Conservation (phyloP, 371 early-diverging fungal species). For the Rhizopus delemar region DNA sequence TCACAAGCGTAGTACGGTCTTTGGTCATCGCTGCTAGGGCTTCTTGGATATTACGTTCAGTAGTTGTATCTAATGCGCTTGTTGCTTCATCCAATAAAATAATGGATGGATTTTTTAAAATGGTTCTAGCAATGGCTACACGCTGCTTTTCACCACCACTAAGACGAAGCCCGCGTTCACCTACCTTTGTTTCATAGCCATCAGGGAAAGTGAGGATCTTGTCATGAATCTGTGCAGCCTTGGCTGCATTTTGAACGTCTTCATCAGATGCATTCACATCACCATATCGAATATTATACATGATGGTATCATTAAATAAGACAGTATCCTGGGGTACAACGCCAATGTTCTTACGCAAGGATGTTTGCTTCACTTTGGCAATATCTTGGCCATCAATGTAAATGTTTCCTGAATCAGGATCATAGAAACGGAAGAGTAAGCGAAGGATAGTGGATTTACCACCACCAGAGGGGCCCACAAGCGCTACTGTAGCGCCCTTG, state of each 20-base stretch:
- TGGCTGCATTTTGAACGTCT: slow-evolving; percentile 74
- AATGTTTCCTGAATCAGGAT: slow-evolving; percentile 79
- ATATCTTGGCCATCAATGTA: slow-evolving; percentile 90
- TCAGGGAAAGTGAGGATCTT: slow-evolving; percentile 70
- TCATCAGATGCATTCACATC: slow-evolving; percentile 62
- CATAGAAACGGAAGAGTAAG: slow-evolving; percentile 89
- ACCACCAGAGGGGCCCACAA: slow-evolving; percentile 91
- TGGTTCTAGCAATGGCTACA: slow-evolving; percentile 85
- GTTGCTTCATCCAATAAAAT: slow-evolving; percentile 81
- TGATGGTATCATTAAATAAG: slow-evolving; percentile 81
- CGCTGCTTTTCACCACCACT: slow-evolving; percentile 89
- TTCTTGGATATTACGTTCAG: slow-evolving; percentile 82
- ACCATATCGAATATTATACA: slow-evolving; percentile 82
- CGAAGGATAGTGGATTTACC: slow-evolving; percentile 89
- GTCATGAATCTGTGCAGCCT: slow-evolving; percentile 81
- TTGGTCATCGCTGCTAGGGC: slow-evolving; percentile 66
- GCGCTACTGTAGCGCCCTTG: slow-evolving; percentile 77
- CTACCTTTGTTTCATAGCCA: slow-evolving; percentile 89
- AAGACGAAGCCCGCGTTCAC: slow-evolving; percentile 90
- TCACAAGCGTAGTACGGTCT: slow-evolving; percentile 89
- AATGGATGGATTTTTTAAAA: slow-evolving; percentile 78
- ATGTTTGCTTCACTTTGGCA: slow-evolving; percentile 62
- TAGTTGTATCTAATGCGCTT: slow-evolving; percentile 65
- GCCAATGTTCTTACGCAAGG: slow-evolving; percentile 75
- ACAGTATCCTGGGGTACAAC: slow-evolving; percentile 90